phyloP scores from a whole-genome alignment of 768 basidiomycete genomes.

The Lyophyllum decastes region DNA sequence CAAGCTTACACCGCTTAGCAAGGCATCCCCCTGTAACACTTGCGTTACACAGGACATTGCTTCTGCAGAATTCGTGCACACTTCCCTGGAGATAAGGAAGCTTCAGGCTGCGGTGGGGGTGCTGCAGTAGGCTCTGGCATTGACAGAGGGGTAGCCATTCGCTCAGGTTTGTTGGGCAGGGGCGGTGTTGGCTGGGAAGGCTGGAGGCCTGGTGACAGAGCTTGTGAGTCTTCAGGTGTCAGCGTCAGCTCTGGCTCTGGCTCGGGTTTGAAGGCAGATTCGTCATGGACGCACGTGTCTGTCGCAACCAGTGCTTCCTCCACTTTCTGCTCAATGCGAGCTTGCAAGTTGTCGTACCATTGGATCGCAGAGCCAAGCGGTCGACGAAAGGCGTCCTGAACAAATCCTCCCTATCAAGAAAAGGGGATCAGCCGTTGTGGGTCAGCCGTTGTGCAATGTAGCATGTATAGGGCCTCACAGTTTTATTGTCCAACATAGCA shows the following conservation, averaged over 20 bases:
- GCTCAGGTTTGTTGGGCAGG: not conserved
- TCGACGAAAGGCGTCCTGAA: conserved; percentile 31
- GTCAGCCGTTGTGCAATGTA: not conserved
- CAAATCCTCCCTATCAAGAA: conserved; percentile 18
- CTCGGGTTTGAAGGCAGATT: not conserved
- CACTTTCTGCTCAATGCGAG: conserved; percentile 8
- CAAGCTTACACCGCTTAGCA: too few relatives aligned
- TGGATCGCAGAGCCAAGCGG: conserved; percentile 17
- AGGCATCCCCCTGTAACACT: too few relatives aligned
- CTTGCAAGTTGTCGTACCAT: conserved; percentile 16
- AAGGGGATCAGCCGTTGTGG: not conserved
- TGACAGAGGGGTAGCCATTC: not conserved
- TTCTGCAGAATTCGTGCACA: conserved; percentile 24
- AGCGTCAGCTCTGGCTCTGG: not conserved
- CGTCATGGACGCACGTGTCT: not conserved
- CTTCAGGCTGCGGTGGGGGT: not conserved
- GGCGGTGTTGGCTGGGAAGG: not conserved
- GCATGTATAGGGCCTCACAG: conserved; percentile 3
- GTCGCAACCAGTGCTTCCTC: conserved; percentile 1
- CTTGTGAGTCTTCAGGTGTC: not conserved
- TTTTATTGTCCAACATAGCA: conserved; percentile 13
- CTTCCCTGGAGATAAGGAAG: not conserved
- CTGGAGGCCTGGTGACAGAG: not conserved
- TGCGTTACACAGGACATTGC: too few relatives aligned
- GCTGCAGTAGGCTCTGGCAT: not conserved